These are phyloP conservation scores for Stygiomarasmius scandens DNA, from an alignment of 1,284 basidiomycete species.

Conservation along the genomic window DNA sequence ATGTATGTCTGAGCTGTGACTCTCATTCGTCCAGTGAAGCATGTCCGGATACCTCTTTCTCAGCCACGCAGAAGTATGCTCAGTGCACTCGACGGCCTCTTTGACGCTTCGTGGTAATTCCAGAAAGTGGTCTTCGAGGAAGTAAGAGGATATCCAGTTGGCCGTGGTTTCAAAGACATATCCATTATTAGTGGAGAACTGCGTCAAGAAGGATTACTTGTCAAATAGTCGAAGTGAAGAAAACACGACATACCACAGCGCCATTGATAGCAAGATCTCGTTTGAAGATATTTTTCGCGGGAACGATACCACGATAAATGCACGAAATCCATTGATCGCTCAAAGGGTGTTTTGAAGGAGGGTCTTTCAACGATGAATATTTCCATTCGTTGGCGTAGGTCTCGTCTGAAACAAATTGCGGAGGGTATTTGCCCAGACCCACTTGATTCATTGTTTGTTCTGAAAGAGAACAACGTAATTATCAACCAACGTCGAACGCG, in stretches of 20 bases:
- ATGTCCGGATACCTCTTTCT: slow-evolving; percentile 51
- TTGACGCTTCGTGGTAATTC: slow-evolving; percentile 45
- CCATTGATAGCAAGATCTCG: slow-evolving; percentile 67
- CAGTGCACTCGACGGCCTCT: slow-evolving; percentile 42
- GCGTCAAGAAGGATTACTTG: neutral
- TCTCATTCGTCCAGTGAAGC: slow-evolving; percentile 46
- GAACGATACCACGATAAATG: slow-evolving; percentile 60
- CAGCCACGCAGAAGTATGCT: slow-evolving; percentile 50
- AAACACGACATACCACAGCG: slow-evolving; percentile 33
- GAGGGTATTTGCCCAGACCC: slow-evolving; percentile 38
- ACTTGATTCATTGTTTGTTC: slow-evolving; percentile 39
- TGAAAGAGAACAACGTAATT: no score
- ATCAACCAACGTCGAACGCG: neutral
- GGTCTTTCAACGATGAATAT: slow-evolving; percentile 34
- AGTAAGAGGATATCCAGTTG: slow-evolving; percentile 69
- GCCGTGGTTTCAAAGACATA: slow-evolving; percentile 56
- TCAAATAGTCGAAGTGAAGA: slow-evolving; percentile 5
- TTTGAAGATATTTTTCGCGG: slow-evolving; percentile 52
- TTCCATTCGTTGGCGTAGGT: slow-evolving; percentile 30
- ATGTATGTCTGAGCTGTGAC: neutral
- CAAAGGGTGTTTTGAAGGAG: slow-evolving; percentile 21
- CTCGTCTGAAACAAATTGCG: slow-evolving; percentile 11
- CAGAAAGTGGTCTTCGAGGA: slow-evolving; percentile 50
- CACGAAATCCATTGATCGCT: slow-evolving; percentile 37
- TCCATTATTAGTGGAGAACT: slow-evolving; percentile 54